Evolutionary conservation across 2,329 filamentous ascomycete species (phyloP), one percentile per base, ranked within the genome.

Genomic region (Fusarium decemcellulare): DNA sequence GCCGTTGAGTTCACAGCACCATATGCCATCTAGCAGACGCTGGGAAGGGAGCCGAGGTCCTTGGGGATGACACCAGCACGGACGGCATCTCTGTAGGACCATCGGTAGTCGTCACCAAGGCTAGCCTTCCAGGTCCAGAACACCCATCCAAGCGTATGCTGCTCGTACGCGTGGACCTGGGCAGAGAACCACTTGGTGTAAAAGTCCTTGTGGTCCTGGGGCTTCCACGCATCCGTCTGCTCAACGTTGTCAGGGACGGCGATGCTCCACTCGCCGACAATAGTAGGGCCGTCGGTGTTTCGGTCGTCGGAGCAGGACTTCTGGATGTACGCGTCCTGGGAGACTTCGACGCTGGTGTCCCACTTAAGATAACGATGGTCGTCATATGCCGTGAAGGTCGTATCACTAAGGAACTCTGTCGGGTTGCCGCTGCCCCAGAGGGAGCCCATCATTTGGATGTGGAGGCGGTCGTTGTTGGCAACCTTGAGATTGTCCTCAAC

Each of bases 361-460:
- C 83, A 90, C 74, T 89, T 89, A 44, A 88, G 76, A 75, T 90
- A 90, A 32, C 86, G 83, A 73, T 90, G 88, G 76, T 89, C 85
- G 73, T 90, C 88, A 70, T 85, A 90, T 16, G 84, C 83, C 6
- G 84, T 80, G 71, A 81, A 82, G 42, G 80, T 76, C 14, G 78
- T 78, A 68, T 81, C 77, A 12, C 77, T 72, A 11, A 89, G 77
- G 56, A 78, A 80, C 54, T 83, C 69, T 29, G 79, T 83, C 2
- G 87, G 85, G 68, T 89, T 81, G 9, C 87, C 87, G 4, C 86
- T 83, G n/a, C 84, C 85, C 88, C 88, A 91, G 54, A 80, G 76
- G 29, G 80, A 72, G 65, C 87, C 83, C 80, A 83, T 82, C 72
- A 83, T 79, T 51, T 79, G 84, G 43, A 90, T 83, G 71, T 90